phyloP scores from a whole-genome alignment of 768 basidiomycete genomes.

The Chlorophyllum brunneum region DNA sequence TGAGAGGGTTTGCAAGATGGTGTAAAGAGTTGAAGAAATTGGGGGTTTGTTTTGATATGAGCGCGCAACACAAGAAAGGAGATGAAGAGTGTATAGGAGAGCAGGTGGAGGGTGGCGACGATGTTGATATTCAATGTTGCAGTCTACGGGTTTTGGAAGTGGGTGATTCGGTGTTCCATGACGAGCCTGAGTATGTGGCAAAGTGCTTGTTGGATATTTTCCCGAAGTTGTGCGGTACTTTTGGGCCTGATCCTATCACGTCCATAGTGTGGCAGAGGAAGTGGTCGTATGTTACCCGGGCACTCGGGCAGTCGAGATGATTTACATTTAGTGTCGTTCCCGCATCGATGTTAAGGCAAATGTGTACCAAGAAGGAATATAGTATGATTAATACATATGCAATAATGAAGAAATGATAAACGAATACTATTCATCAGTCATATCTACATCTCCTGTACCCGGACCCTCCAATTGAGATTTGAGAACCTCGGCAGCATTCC shows the following conservation, averaged over 20 bases:
- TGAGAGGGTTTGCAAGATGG: background rate
- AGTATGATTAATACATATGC: background rate
- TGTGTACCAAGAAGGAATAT: background rate
- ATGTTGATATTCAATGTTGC: background rate
- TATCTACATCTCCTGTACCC: constrained; percentile 46
- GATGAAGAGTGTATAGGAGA: background rate
- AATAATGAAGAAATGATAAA: background rate
- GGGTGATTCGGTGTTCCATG: background rate
- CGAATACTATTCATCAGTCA: constrained; percentile 37
- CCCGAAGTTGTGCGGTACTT: background rate
- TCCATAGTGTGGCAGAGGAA: constrained; percentile 6
- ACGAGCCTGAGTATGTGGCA: background rate
- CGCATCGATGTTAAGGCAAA: too few species aligned
- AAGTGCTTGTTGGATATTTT: background rate
- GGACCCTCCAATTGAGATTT: constrained; percentile 32
- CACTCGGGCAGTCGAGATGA: background rate
- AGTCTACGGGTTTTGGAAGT: constrained; percentile 3
- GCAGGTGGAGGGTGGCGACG: background rate
- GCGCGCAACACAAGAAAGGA: background rate
- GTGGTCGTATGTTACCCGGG: background rate
- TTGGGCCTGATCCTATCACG: background rate
- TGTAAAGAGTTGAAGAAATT: background rate
- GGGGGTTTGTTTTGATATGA: background rate
- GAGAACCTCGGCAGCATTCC: constrained; percentile 55
- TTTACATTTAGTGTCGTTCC: background rate